Evolutionary conservation across 176 grass and related monocot genomes (phyloP).

Genomic region (Bonia amplexicaulis): DNA sequence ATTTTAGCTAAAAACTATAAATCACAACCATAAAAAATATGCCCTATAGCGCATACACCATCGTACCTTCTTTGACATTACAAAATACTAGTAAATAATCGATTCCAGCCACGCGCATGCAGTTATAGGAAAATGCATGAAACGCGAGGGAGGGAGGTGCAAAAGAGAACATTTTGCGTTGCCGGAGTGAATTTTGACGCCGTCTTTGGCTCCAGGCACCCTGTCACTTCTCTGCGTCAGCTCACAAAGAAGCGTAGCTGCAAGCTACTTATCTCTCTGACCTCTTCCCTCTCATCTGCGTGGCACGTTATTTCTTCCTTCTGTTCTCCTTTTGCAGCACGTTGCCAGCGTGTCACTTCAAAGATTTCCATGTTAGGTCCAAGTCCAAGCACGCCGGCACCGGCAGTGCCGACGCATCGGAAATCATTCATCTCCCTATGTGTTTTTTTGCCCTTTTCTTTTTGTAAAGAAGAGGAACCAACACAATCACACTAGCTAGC

Average conservation of each 20-base stretch:
- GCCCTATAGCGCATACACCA: too few species aligned
- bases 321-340: not conserved
- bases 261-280: not conserved
- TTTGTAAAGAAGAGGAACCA: not conserved
- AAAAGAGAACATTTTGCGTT: not conserved
- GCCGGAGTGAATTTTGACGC: not conserved
- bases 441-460: too few species aligned
- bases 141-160: not conserved
- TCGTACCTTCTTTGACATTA: too few species aligned
- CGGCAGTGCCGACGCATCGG: not conserved
- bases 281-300: too few species aligned
- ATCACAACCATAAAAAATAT: too few species aligned
- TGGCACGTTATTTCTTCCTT: not conserved
- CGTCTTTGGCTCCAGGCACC: not conserved
- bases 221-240: not conserved
- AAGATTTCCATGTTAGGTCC: conserved; percentile 23
- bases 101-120: not conserved
- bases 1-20: too few species aligned
- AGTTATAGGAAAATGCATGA: not conserved
- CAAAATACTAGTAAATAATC: not conserved
- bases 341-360: conserved; percentile 1
- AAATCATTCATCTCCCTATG: not conserved
- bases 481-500: not conserved
- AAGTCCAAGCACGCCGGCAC: not conserved
- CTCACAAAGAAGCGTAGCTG: not conserved